Percentiles rank a stretch among this genome's conserved stretches.
These are phyloP conservation scores for Aureobasidium pullulans DNA, from an alignment of 2,329 filamentous ascomycete species.

Conservation along the genomic window DNA sequence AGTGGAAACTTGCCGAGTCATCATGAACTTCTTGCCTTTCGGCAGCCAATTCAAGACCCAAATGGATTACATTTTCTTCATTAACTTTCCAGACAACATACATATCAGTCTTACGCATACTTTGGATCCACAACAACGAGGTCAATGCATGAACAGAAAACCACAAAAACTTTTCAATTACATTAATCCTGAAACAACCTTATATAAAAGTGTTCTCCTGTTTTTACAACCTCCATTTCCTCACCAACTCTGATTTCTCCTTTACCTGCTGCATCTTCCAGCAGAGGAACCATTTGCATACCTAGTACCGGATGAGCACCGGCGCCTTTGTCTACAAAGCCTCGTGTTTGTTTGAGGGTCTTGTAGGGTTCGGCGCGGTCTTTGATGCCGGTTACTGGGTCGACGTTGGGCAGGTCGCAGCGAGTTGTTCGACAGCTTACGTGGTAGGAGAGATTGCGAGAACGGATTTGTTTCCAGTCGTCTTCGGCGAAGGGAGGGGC, in stretches of 20 bases:
- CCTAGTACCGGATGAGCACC: constrained; percentile 27
- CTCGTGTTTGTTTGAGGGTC: constrained; percentile 23
- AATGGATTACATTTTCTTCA: no score
- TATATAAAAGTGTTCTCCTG: constrained; percentile 28
- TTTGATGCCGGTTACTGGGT: constrained; percentile 50
- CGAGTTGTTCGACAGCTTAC: constrained; percentile 58
- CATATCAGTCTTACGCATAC: no score
- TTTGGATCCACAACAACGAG: neutral
- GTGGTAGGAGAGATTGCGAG: constrained; percentile 42
- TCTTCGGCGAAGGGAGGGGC: constrained; percentile 61
- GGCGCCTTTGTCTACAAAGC: constrained; percentile 24
- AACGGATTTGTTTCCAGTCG: constrained; percentile 55
- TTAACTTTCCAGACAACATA: no score
- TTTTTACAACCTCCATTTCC: constrained; percentile 30
- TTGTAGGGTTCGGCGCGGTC: constrained; percentile 26
- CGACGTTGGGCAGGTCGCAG: constrained; percentile 65
- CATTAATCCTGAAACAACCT: constrained; percentile 10
- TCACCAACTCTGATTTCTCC: constrained; percentile 28
- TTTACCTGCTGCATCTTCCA: constrained; percentile 29
- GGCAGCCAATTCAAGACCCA: no score
- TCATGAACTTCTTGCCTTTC: no score
- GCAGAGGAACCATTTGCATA: constrained; percentile 27
- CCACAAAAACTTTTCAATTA: neutral
- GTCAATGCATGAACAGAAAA: neutral
- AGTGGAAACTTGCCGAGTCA: no score